Evolutionary conservation across 2,329 filamentous ascomycete genomes (phyloP), one percentile per base, ranked within the genome.

Genomic region (Diaporthe australafricana): DNA sequence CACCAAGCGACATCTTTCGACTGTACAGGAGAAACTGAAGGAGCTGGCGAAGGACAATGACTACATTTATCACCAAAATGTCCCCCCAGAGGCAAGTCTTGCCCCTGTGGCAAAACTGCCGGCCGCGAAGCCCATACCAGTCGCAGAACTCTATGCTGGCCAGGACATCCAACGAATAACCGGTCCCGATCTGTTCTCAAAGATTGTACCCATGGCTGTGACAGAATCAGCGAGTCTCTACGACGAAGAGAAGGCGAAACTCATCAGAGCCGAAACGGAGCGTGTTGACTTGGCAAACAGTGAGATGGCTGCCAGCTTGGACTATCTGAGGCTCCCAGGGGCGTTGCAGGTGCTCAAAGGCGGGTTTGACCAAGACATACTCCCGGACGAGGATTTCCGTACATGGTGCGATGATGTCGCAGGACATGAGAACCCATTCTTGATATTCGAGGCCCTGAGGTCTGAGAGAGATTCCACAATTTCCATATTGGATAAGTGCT

Each of bases 151-250:
- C 0, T 99, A 99, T 79, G 95, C 97, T 71, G 96, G 96, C 1
- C 96, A 98, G 82, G 96, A 99, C 80, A 98, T 99, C 52, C 94
- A 98, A 80, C 90, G 95, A 32, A 98, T 99, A 74, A 98, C 97
- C 47, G 97, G 97, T 0, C 96, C 96, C 0, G 96, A 99, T 79
- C 92, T 99, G 66, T 99, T 99, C 82, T 92, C 96, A 76, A 97
- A 97, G 81, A 98, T 99, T 73, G 94, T 98, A 2, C 96, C 96
- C 0, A 93, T 98, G 84, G 93, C 95, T 3, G 96, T 99, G 1
- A 99, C 96, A 0, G 96, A 99, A 81, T 97, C 94, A 30, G 96
- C 96, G 16, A 98, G 96, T 84, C 84, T 98, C 77, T 99, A 99
- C 80, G 96, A 98, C 75, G 96, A 99, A 82, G 96, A 99, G 81